Conservation (phyloP, 495 filamentous ascomycete species). For the Penicillium simplicissimum region DNA sequence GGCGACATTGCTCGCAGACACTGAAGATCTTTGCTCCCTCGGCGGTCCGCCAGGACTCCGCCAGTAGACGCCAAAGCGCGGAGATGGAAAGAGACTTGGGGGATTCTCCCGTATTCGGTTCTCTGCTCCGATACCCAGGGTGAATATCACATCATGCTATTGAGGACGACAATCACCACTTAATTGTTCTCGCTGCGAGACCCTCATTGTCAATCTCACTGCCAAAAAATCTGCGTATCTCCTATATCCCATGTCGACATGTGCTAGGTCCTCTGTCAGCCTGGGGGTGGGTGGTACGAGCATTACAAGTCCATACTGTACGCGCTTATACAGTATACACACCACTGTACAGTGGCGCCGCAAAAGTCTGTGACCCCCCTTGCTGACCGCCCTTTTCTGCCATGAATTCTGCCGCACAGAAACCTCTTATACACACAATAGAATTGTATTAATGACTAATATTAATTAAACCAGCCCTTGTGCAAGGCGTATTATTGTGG, state of each 20-base stretch:
- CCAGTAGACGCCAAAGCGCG: slow-evolving; percentile 14
- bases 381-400: too few relatives aligned
- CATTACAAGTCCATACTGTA: neutral
- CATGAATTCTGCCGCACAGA: too few relatives aligned
- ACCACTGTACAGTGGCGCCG: too few relatives aligned
- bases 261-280: neutral
- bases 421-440: too few relatives aligned
- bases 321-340: neutral
- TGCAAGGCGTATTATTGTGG: too few relatives aligned
- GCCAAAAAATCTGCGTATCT: neutral
- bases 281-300: neutral
- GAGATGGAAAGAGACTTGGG: neutral
- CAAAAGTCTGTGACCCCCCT: too few relatives aligned
- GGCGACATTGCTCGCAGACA: slow-evolving; percentile 12
- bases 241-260: neutral
- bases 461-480: too few relatives aligned
- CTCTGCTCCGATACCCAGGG: slow-evolving; percentile 1
- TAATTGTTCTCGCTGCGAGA: neutral
- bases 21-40: slow-evolving; percentile 6
- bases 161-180: too few relatives aligned
- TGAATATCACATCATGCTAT: neutral
- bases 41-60: neutral
- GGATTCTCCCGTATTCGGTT: neutral
- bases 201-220: neutral
- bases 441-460: too few relatives aligned